Base-by-base conservation (phyloP, 192 early-diverging fungal genomes). In the Backusella luteola region DNA sequence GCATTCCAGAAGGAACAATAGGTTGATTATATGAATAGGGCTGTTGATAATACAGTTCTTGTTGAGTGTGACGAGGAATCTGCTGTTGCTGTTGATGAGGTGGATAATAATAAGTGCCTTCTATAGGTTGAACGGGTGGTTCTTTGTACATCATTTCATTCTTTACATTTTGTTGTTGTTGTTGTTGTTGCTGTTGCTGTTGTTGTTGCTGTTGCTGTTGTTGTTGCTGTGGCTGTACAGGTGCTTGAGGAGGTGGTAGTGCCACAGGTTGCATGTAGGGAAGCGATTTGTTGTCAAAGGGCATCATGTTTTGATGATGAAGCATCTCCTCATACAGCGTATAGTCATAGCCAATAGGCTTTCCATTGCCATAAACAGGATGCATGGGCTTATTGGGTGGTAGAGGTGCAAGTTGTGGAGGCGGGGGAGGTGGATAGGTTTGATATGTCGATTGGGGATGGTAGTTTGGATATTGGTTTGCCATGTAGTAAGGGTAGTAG, bases 11-110 rank as follows among this genome's bases (percentile, higher is more conserved):
- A 14, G 56, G 23, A 63, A 29, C 26, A 63, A 63, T 14, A 63
- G 56, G 56, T 56, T n/a, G 53, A 11, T 63, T 63, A 63, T 63
- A 63, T 63, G 56, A 63, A 63, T 63, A 63, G 34, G 49, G 32
- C 36, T 73, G 67, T 74, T 41, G 71, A 19, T 73, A 68, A 39
- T 56, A 46, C 63, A 34, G 11, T 23, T 71, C 36, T 38, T 71
- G 67, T 15, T 39, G 52, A 12, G 42, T 19, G 17, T 34, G 75
- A 35, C 29, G 42, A 7, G 6, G 66, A 69, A 69, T 67, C 12
- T 66, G 63, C 19, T 35, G 63, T 38, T 63, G 75, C 3, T 76
- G 67, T 5, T 26, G 75, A 21, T 67, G 41, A 23, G 34, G 75
- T 29, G 42, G 44, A 42, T 29, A 32, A 53, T 69, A 69, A 41